Evolutionary conservation across 495 filamentous ascomycete genomes (phyloP).

Genomic region (Achaetomiella virescens): DNA sequence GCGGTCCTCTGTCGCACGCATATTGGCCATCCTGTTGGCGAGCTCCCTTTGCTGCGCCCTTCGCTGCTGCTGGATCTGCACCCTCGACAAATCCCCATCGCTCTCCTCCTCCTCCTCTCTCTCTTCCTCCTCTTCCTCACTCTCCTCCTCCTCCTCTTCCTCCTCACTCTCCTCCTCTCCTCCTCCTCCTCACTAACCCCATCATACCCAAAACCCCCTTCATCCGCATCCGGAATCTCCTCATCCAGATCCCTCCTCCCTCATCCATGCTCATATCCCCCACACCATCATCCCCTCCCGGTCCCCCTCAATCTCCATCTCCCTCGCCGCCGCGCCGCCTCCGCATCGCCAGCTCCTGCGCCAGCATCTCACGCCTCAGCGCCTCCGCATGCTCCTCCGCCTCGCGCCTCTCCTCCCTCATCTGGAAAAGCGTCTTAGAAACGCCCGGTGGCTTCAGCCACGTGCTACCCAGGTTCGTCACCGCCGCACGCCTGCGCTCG

Average conservation of each 20-base stretch:
- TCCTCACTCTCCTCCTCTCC: conserved; percentile 32
- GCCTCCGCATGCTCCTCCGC: conserved; percentile 71
- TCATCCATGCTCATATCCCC: conserved; percentile 45
- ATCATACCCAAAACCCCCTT: conserved; percentile 39
- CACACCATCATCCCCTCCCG: conserved; percentile 15
- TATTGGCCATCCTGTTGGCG: conserved; percentile 21
- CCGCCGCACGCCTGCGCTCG: conserved; percentile 61
- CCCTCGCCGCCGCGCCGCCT: conserved; percentile 29
- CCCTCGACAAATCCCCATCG: not conserved
- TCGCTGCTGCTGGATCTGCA: conserved; percentile 19
- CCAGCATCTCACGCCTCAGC: conserved; percentile 59
- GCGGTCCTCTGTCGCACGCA: conserved; percentile 37
- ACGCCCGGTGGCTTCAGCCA: conserved; percentile 79
- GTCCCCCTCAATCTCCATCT: conserved; percentile 16
- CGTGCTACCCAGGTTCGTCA: conserved; percentile 64
- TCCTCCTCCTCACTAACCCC: conserved; percentile 42
- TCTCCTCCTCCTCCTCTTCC: conserved; percentile 26
- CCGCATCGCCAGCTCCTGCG: conserved; percentile 51
- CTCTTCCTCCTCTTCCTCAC: conserved; percentile 26
- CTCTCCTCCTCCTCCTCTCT: conserved; percentile 20
- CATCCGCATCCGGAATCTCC: conserved; percentile 60
- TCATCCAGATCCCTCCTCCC: conserved; percentile 54
- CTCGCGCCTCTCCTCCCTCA: conserved; percentile 73
- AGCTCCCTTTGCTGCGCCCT: conserved; percentile 31
- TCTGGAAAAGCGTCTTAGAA: conserved; percentile 66